These are phyloP conservation scores for Panellus pusillus DNA, from an alignment of 768 basidiomycete species.

Conservation along the genomic window DNA sequence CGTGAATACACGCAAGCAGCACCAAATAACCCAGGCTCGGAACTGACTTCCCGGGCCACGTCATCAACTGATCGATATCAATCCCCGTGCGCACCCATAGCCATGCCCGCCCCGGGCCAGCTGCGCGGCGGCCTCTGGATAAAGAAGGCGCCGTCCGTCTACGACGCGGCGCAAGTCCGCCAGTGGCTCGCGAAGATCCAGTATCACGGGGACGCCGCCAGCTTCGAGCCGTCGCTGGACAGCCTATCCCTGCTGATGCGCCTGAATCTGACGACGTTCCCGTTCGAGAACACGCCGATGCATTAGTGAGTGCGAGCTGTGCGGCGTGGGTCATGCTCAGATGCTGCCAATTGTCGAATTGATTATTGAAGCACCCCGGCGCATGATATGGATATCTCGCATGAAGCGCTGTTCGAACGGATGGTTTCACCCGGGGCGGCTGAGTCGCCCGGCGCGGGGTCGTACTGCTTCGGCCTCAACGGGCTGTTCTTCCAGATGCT, in stretches of 20 bases:
- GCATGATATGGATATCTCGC: constrained; percentile 17
- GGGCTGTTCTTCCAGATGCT: constrained; percentile 18
- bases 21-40: too few species aligned
- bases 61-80: too few species aligned
- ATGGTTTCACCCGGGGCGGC: constrained; percentile 8
- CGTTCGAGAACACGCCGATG: constrained; percentile 21
- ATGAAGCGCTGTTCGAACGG: constrained; percentile 6
- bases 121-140: constrained; percentile 18
- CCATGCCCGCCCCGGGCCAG: not conserved
- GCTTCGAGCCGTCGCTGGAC: constrained; percentile 5
- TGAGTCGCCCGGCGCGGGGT: constrained; percentile 1
- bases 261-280: constrained; percentile 15
- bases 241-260: constrained; percentile 6
- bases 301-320: constrained; percentile 8
- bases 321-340: not conserved
- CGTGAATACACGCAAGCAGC: too few species aligned
- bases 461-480: constrained; percentile 19
- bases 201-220: constrained; percentile 5
- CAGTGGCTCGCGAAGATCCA: constrained; percentile 17
- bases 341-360: too few species aligned
- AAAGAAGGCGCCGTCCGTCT: constrained; percentile 7
- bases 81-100: too few species aligned
- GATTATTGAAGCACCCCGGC: constrained; percentile 12
- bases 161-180: constrained; percentile 4
- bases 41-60: too few species aligned